Percentiles rank a stretch among this genome's conserved stretches.
Conservation (phyloP, 2,329 filamentous ascomycete species). For the Aspergillus texensis region DNA sequence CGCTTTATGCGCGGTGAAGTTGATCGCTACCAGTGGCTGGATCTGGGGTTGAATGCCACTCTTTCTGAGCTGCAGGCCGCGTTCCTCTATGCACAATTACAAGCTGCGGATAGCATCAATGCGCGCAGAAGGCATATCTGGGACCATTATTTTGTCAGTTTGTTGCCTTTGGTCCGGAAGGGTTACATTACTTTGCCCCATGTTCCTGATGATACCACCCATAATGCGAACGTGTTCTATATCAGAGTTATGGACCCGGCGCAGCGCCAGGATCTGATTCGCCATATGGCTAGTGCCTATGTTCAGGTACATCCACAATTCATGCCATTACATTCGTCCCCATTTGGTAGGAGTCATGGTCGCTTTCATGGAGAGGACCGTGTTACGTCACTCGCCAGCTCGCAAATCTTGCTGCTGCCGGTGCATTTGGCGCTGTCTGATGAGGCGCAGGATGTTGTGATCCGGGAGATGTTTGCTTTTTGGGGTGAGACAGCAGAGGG, state of each 20-base stretch:
- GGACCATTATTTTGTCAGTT: conserved; percentile 5
- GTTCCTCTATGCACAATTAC: conserved; percentile 16
- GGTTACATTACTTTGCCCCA: conserved; percentile 1
- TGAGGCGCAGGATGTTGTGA: background rate
- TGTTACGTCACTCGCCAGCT: background rate
- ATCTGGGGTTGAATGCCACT: conserved; percentile 11
- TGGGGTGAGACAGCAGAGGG: background rate
- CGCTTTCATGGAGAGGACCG: conserved; percentile 5
- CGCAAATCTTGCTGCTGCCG: conserved; percentile 1
- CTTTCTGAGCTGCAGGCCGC: conserved; percentile 18
- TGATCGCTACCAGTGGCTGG: conserved; percentile 15
- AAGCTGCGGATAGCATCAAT: conserved; percentile 11
- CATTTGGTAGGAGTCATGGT: background rate
- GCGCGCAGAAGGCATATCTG: conserved; percentile 9
- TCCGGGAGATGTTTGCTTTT: background rate
- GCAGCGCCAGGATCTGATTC: background rate
- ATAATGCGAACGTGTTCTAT: conserved; percentile 13
- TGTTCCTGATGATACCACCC: background rate
- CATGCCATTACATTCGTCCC: conserved; percentile 10
- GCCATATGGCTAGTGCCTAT: background rate
- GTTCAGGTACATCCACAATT: conserved; percentile 10
- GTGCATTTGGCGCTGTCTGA: background rate
- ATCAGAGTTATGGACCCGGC: background rate
- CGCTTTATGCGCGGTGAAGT: conserved; percentile 16
- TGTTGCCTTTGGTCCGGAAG: conserved; percentile 2